phyloP scores from a whole-genome alignment of 768 basidiomycete species.

The Holtermanniella nyarrowii region DNA sequence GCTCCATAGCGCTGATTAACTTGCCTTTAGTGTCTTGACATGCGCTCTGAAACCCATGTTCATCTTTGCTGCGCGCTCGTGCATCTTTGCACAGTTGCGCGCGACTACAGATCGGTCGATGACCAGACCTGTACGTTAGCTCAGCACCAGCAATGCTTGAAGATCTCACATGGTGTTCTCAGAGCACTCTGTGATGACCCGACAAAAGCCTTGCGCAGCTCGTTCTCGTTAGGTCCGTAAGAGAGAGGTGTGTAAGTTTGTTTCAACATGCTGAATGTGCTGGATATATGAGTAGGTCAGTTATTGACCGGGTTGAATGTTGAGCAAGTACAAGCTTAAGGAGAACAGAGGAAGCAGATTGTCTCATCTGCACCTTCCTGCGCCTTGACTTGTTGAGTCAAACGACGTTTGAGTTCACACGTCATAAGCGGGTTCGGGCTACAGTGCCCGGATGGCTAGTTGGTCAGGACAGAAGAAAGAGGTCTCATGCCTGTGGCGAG shows the following conservation, averaged over 20 bases:
- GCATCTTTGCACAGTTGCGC: constrained; percentile 64
- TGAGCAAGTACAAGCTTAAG: too few species aligned
- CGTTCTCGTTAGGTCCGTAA: background rate
- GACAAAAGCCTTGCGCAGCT: background rate
- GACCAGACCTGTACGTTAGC: constrained; percentile 43
- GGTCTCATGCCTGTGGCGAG: too few species aligned
- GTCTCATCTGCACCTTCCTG: too few species aligned
- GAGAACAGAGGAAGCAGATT: too few species aligned
- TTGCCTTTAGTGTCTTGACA: constrained; percentile 73
- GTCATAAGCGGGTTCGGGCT: too few species aligned
- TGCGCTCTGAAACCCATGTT: constrained; percentile 68
- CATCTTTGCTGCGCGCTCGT: constrained; percentile 54
- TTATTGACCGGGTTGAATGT: too few species aligned
- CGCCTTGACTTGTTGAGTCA: too few species aligned
- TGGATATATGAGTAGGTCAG: background rate
- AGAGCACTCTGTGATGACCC: background rate
- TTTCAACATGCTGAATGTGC: background rate
- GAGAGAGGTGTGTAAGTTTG: background rate
- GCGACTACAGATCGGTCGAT: constrained; percentile 65
- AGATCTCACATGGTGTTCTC: background rate
- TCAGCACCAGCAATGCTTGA: background rate
- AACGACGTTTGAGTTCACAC: too few species aligned
- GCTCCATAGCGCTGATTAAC: background rate
- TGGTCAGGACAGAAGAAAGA: too few species aligned
- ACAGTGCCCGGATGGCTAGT: too few species aligned